Percentiles rank a stretch among this genome's conserved stretches.
Evolutionary conservation across 148 eudicot genomes (phyloP).

Genomic region (Silene conica): DNA sequence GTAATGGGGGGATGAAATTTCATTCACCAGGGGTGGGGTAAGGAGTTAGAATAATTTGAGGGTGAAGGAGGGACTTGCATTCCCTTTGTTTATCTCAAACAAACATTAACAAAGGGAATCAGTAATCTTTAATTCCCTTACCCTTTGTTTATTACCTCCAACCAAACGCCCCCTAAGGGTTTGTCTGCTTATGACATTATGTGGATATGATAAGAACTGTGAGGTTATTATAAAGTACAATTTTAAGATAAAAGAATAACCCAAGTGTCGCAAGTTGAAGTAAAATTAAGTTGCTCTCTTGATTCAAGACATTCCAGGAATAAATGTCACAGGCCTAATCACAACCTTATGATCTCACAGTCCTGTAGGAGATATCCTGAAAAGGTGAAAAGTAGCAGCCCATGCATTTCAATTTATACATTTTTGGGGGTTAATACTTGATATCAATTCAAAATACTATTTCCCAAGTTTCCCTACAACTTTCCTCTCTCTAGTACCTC

Average conservation of each 20-base stretch:
- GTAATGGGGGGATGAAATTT: too few species aligned
- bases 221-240: neutral
- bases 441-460: neutral
- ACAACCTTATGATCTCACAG: slow-evolving; percentile 2
- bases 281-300: neutral
- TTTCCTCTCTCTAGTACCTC: neutral
- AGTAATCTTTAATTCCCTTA: too few species aligned
- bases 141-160: too few species aligned
- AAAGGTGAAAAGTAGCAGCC: neutral
- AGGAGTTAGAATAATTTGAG: too few species aligned
- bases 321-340: neutral
- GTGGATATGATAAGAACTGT: neutral
- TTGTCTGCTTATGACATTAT: too few species aligned
- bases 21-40: too few species aligned
- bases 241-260: neutral
- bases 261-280: neutral
- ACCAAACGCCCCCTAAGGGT: too few species aligned
- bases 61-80: too few species aligned
- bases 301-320: neutral
- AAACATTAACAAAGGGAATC: too few species aligned
- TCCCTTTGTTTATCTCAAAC: too few species aligned
- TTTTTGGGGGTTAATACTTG: neutral
- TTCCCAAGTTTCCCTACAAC: neutral
- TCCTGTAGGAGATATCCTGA: neutral
- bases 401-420: too few species aligned